These are phyloP conservation scores for Xylariaceae sp. DNA, from an alignment of 2,329 filamentous ascomycete genomes.

Conservation along the genomic window DNA sequence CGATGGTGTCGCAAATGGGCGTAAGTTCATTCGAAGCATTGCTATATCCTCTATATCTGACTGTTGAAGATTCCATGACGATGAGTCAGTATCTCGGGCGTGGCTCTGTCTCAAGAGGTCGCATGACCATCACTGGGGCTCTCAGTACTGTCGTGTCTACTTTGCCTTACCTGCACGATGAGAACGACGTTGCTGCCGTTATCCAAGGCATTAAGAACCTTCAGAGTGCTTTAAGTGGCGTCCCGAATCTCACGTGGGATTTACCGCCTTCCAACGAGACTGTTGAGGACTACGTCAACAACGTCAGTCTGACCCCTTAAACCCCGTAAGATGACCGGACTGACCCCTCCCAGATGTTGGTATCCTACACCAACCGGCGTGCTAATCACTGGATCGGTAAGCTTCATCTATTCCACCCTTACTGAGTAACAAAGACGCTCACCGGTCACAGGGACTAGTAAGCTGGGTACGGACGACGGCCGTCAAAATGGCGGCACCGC, in stretches of 20 bases:
- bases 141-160: conserved; percentile 57
- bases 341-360: conserved; percentile 32
- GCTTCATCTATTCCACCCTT: neutral
- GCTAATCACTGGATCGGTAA: conserved; percentile 51
- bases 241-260: conserved; percentile 53
- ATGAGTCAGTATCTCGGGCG: conserved; percentile 61
- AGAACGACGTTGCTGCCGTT: conserved; percentile 59
- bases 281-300: conserved; percentile 53
- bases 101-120: conserved; percentile 57
- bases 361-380: conserved; percentile 40
- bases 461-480: conserved; percentile 56
- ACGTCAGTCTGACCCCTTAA: conserved; percentile 34
- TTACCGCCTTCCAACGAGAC: conserved; percentile 50
- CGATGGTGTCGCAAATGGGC: conserved; percentile 35
- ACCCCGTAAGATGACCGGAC: neutral
- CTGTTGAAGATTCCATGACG: conserved; percentile 42
- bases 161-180: conserved; percentile 56
- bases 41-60: conserved; percentile 7
- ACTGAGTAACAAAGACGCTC: neutral
- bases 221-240: conserved; percentile 48
- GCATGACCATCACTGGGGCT: conserved; percentile 55
- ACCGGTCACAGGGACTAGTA: conserved; percentile 46
- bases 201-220: conserved; percentile 60
- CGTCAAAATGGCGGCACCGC: conserved; percentile 50
- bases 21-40: conserved; percentile 28